Percentiles rank a stretch among this genome's conserved stretches.
Conservation (phyloP, 176 grass and related monocot genomes). For the Alopecurus myosuroides region DNA sequence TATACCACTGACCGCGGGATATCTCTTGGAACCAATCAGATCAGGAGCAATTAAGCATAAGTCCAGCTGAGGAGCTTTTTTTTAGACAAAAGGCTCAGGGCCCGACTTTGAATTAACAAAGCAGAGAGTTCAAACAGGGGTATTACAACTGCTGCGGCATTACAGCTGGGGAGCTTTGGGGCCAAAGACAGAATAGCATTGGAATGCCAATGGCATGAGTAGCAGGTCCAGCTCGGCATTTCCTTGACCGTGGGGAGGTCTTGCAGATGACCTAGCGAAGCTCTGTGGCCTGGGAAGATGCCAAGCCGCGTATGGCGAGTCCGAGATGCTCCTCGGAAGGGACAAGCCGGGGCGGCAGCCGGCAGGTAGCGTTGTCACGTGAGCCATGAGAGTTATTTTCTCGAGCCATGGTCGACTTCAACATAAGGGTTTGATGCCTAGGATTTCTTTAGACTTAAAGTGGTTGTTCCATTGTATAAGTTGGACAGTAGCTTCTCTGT, state of each 20-base stretch:
- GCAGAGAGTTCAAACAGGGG: too few species aligned
- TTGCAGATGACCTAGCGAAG: neutral
- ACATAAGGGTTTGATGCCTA: neutral
- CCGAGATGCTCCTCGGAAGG: neutral
- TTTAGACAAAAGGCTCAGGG: too few species aligned
- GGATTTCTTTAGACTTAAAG: neutral
- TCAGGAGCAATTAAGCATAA: neutral
- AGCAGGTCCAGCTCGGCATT: neutral
- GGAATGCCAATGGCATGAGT: too few species aligned
- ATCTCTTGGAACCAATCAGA: neutral
- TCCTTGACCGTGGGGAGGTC: neutral
- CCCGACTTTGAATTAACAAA: too few species aligned
- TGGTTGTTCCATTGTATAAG: neutral
- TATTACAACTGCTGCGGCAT: too few species aligned
- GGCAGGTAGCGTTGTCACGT: too few species aligned
- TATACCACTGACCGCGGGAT: neutral
- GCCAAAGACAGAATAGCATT: neutral
- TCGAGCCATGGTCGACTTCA: neutral
- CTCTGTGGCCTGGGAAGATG: neutral
- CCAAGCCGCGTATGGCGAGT: neutral
- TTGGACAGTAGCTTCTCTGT: neutral
- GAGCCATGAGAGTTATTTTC: neutral
- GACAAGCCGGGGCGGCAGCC: neutral
- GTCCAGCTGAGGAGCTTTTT: neutral
- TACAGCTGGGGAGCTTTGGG: neutral